Percentiles rank a stretch among this genome's conserved stretches.
Evolutionary conservation across 331 rosid genomes (phyloP).

Genomic region (Quercus phellos): DNA sequence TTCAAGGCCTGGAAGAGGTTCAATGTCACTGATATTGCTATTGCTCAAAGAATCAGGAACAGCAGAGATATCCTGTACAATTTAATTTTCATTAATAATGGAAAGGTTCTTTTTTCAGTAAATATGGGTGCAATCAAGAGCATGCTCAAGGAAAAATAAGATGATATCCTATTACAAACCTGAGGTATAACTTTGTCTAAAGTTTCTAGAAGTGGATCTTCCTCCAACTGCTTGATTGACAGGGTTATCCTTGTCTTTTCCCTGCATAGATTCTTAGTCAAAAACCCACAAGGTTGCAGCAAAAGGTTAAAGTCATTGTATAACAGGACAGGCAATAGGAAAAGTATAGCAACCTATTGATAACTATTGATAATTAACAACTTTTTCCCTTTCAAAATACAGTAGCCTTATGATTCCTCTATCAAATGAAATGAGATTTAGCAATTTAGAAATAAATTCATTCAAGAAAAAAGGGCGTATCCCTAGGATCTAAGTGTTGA

Average conservation of each 20-base stretch:
- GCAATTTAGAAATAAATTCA: neutral
- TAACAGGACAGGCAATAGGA: neutral
- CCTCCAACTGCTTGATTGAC: conserved; percentile 87
- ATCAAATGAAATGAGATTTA: neutral
- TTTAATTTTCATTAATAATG: conserved; percentile 15
- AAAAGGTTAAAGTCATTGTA: neutral
- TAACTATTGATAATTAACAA: neutral
- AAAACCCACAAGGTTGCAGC: neutral
- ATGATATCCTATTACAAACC: conserved; percentile 45
- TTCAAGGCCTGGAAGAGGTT: conserved; percentile 92
- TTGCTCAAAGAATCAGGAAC: conserved; percentile 35
- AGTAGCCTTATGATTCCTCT: neutral
- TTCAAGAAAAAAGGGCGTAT: no score
- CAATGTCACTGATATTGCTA: conserved; percentile 32
- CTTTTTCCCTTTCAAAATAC: neutral
- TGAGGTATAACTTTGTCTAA: conserved; percentile 92
- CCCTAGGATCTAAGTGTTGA: no score
- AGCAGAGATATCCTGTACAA: conserved; percentile 48
- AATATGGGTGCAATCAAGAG: neutral
- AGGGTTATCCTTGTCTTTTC: conserved; percentile 60
- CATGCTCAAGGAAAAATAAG: neutral
- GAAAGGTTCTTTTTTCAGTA: neutral
- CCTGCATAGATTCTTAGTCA: conserved; percentile 33
- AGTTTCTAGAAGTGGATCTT: conserved; percentile 93
- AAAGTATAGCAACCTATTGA: neutral